These are phyloP conservation scores for Volvox carteri DNA, from an alignment of 163 green algal genomes.

Conservation along the genomic window DNA sequence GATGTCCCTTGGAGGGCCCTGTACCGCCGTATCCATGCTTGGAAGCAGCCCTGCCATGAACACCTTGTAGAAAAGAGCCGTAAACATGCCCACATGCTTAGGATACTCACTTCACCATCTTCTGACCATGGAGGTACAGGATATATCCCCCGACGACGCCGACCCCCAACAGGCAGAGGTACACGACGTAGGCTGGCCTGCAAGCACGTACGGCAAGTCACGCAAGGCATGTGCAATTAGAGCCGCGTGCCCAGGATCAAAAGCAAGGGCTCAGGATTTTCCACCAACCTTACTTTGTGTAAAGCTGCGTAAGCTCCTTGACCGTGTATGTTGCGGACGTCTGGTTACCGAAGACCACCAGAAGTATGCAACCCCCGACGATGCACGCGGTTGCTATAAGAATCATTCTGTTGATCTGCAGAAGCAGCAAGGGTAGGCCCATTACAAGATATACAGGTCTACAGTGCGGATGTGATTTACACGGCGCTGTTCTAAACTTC, in stretches of 20 bases:
- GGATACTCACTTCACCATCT: constrained; percentile 44
- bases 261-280: too few relatives aligned
- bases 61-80: too few relatives aligned
- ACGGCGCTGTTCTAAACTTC: too few relatives aligned
- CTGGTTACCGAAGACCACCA: constrained; percentile 93
- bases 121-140: constrained; percentile 64
- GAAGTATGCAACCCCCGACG: constrained; percentile 85
- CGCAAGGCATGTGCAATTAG: not conserved
- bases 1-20: too few relatives aligned
- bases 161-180: constrained; percentile 62
- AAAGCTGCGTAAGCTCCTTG: constrained; percentile 72
- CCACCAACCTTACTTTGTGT: constrained; percentile 47
- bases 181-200: constrained; percentile 66
- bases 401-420: constrained; percentile 76
- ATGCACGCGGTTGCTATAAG: constrained; percentile 84
- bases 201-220: not conserved
- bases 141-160: constrained; percentile 63
- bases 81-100: too few relatives aligned
- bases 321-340: constrained; percentile 74
- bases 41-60: too few relatives aligned
- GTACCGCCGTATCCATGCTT: too few relatives aligned
- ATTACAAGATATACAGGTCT: too few relatives aligned
- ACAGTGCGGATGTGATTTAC: too few relatives aligned
- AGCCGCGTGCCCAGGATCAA: not conserved
- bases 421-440: not conserved